These are phyloP conservation scores for Massariosphaeria phaeospora DNA, from an alignment of 495 filamentous ascomycete species.

Conservation along the genomic window DNA sequence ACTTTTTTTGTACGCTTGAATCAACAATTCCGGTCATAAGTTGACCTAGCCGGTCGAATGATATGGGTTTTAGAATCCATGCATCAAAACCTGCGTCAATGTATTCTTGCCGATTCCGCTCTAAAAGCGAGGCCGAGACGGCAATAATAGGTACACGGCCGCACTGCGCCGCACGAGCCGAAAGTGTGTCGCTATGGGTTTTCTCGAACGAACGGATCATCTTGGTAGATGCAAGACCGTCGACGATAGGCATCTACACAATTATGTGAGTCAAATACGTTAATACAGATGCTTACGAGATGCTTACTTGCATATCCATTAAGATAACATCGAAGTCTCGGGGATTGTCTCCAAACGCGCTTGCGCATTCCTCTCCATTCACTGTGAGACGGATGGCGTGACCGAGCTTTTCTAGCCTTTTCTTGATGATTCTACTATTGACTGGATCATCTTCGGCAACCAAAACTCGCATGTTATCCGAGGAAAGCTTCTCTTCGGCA, in stretches of 20 bases:
- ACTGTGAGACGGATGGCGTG: slow-evolving; percentile 67
- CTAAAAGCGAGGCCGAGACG: slow-evolving; percentile 80
- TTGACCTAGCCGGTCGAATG: slow-evolving; percentile 38
- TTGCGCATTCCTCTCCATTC: slow-evolving; percentile 85
- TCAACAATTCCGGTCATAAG: slow-evolving; percentile 42
- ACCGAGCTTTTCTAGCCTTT: slow-evolving; percentile 74
- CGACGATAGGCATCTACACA: slow-evolving; percentile 83
- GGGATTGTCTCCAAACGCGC: slow-evolving; percentile 57
- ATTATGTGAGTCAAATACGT: not conserved
- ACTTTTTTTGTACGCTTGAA: slow-evolving; percentile 20
- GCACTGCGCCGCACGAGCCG: slow-evolving; percentile 45
- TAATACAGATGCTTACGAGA: no score
- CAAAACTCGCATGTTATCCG: slow-evolving; percentile 58
- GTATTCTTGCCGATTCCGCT: slow-evolving; percentile 64
- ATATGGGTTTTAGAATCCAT: slow-evolving; percentile 60
- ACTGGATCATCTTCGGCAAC: slow-evolving; percentile 92
- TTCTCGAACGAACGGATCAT: slow-evolving; percentile 73
- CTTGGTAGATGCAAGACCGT: slow-evolving; percentile 76
- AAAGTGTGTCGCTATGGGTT: slow-evolving; percentile 41
- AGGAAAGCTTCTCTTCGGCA: slow-evolving; percentile 4
- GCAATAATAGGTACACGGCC: slow-evolving; percentile 77
- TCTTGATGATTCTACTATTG: slow-evolving; percentile 82
- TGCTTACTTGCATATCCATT: slow-evolving; percentile 86
- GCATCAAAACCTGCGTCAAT: slow-evolving; percentile 83
- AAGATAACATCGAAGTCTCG: slow-evolving; percentile 72